Evolutionary conservation across 129 eudicot genomes (phyloP).

Genomic region (Tagetes patula): DNA sequence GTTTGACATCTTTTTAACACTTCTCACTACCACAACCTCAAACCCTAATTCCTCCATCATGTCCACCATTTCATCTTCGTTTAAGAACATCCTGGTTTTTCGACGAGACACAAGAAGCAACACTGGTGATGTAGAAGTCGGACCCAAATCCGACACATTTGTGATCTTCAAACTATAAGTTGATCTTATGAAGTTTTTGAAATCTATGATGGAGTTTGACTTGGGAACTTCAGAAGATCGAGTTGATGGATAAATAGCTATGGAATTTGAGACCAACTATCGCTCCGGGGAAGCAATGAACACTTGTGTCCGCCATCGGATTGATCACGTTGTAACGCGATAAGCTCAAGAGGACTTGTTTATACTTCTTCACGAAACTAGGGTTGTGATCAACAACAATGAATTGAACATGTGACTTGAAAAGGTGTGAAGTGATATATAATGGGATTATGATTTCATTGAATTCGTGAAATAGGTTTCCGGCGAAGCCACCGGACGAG

Average conservation of each 20-base stretch:
- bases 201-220: constrained; percentile 41
- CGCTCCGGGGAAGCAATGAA: constrained; percentile 51
- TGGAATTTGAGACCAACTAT: constrained; percentile 50
- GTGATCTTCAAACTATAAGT: constrained; percentile 29
- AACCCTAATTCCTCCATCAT: constrained; percentile 54
- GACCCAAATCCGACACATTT: not conserved
- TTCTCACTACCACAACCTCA: constrained; percentile 42
- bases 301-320: constrained; percentile 5
- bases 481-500: constrained; percentile 54
- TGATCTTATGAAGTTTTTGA: constrained; percentile 33
- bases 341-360: constrained; percentile 36
- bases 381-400: constrained; percentile 47
- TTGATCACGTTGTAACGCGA: constrained; percentile 36
- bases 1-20: constrained; percentile 38
- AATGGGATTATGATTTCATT: constrained; percentile 67
- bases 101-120: constrained; percentile 52
- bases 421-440: constrained; percentile 47
- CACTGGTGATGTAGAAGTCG: constrained; percentile 29
- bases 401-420: constrained; percentile 46
- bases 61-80: constrained; percentile 48
- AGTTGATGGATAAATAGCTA: constrained; percentile 36
- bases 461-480: constrained; percentile 64
- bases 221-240: constrained; percentile 33
- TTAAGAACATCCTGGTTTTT: constrained; percentile 44
- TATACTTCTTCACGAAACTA: constrained; percentile 33